phyloP scores from a whole-genome alignment of 2,329 filamentous ascomycete genomes.

The Botrytis cinerea region DNA sequence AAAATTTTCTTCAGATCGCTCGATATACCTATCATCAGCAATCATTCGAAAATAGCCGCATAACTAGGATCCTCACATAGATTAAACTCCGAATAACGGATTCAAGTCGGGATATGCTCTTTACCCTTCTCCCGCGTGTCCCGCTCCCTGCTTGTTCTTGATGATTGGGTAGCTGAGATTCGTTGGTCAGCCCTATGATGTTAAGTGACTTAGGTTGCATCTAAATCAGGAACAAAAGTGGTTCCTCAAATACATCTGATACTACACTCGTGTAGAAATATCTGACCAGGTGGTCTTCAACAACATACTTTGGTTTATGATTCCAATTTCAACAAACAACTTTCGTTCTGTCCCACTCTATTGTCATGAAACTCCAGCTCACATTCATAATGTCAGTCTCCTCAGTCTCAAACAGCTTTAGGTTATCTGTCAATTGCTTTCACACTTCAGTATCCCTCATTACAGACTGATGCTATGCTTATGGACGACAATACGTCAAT shows the following conservation, averaged over 20 bases:
- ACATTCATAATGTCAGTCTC: not conserved
- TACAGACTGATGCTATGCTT: too few relatives aligned
- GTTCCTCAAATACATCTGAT: not conserved
- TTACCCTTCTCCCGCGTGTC: not conserved
- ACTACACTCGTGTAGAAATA: not conserved
- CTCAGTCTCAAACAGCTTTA: not conserved
- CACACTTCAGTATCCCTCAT: not conserved
- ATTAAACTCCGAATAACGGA: constrained; percentile 7
- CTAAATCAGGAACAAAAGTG: not conserved
- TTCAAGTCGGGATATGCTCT: constrained; percentile 9
- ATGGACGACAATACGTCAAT: not conserved
- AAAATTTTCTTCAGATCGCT: not conserved
- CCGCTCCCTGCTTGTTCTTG: not conserved
- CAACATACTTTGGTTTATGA: not conserved
- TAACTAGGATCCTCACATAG: not conserved
- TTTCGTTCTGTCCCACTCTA: not conserved
- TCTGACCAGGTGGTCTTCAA: not conserved
- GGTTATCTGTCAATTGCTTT: not conserved
- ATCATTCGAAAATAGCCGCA: not conserved
- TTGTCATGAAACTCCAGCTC: not conserved
- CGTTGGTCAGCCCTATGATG: constrained; percentile 13
- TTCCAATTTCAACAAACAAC: not conserved
- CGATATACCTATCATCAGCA: constrained; percentile 5
- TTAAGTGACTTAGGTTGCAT: not conserved
- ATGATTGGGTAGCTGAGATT: constrained; percentile 13